Conservation (phyloP, 495 filamentous ascomycete species). For the Lepidopterella palustris region DNA sequence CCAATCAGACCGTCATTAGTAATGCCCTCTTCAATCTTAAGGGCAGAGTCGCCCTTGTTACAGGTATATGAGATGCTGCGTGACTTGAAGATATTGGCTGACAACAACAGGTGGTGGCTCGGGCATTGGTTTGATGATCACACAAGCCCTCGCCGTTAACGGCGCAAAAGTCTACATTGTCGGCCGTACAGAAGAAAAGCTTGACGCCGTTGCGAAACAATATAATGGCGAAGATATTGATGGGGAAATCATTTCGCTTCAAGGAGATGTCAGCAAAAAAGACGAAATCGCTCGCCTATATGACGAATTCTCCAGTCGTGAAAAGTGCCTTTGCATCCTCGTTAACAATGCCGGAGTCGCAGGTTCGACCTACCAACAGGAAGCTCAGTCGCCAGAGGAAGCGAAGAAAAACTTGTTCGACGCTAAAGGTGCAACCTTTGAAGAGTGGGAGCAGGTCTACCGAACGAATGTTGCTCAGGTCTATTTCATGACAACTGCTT, state of each 20-base stretch:
- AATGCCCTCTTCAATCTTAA: conserved; percentile 53
- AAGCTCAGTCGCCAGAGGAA: conserved; percentile 36
- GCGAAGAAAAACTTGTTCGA: conserved; percentile 56
- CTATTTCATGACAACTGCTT: conserved; percentile 44
- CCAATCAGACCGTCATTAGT: conserved; percentile 46
- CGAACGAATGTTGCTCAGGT: conserved; percentile 46
- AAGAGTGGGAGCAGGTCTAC: conserved; percentile 45
- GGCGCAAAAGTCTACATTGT: conserved; percentile 52
- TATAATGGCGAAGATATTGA: conserved; percentile 41
- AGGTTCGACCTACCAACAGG: conserved; percentile 12
- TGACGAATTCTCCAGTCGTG: conserved; percentile 22
- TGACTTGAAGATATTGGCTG: no score
- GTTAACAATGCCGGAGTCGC: conserved; percentile 41
- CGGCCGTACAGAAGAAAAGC: conserved; percentile 51
- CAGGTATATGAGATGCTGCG: no score
- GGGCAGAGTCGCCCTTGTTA: conserved; percentile 50
- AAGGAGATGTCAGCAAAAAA: conserved; percentile 42
- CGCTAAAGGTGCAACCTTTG: conserved; percentile 13
- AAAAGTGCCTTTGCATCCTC: conserved; percentile 31
- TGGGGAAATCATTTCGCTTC: conserved; percentile 53
- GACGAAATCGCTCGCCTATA: conserved; percentile 32
- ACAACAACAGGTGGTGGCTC: conserved; percentile 45
- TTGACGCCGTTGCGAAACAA: conserved; percentile 46
- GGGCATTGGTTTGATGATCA: conserved; percentile 38
- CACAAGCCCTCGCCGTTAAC: conserved; percentile 55